These are phyloP conservation scores for Euphrasia confusa DNA, from an alignment of 257 asterid genomes.

Conservation along the genomic window DNA sequence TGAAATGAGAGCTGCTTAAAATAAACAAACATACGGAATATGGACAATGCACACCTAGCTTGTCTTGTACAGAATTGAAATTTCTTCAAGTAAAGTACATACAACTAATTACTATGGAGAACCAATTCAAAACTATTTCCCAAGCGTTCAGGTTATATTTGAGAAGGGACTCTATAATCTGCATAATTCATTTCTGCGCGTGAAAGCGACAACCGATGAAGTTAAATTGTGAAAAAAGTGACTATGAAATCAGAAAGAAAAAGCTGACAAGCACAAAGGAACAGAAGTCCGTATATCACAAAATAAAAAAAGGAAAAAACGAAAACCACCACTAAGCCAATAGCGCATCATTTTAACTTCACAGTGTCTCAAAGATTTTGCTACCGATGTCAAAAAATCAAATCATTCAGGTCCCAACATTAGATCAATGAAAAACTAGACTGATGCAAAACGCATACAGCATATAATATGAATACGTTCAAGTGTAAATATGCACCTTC, in stretches of 20 bases:
- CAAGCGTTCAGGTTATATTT: neutral
- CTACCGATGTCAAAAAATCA: neutral
- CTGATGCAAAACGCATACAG: constrained; percentile 11
- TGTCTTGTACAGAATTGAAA: neutral
- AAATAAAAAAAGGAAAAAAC: neutral
- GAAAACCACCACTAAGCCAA: constrained; percentile 5
- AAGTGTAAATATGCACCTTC: constrained; percentile 56
- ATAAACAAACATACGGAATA: neutral
- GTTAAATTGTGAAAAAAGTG: neutral
- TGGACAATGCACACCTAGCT: too few species aligned
- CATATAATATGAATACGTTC: constrained; percentile 19
- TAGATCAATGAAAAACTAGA: neutral
- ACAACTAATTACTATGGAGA: neutral
- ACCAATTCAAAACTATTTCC: neutral
- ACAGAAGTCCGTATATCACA: neutral
- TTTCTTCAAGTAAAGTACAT: neutral
- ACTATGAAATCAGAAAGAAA: constrained; percentile 11
- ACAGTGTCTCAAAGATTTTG: constrained; percentile 1
- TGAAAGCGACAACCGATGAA: neutral
- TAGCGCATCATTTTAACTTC: constrained; percentile 17
- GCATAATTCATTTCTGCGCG: neutral
- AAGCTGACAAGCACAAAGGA: constrained; percentile 4
- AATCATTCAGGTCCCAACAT: constrained; percentile 9
- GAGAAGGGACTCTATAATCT: neutral
- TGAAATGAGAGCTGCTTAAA: neutral